phyloP scores from a whole-genome alignment of 495 filamentous ascomycete species.

The Hypoxylon trugodes region DNA sequence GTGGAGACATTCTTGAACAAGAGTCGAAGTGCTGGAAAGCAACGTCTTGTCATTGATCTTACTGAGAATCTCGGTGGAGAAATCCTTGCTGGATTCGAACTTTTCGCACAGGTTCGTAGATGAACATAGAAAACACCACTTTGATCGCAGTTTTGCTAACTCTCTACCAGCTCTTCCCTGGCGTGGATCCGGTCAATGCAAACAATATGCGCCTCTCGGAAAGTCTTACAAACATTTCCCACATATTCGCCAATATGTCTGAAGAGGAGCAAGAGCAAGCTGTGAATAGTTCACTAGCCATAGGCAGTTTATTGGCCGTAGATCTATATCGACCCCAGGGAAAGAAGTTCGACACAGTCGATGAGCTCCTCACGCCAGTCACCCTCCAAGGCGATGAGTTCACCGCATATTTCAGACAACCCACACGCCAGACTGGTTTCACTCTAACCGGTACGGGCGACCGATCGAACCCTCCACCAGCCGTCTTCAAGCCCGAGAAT shows the following conservation, averaged over 20 bases:
- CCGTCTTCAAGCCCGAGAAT: constrained; percentile 42
- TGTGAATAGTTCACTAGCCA: constrained; percentile 1
- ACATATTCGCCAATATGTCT: constrained; percentile 27
- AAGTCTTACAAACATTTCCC: constrained; percentile 36
- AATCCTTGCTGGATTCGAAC: constrained; percentile 55
- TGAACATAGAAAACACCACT: not conserved
- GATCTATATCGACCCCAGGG: constrained; percentile 39
- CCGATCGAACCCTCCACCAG: constrained; percentile 26
- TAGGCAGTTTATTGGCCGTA: constrained; percentile 37
- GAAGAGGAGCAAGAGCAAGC: not conserved
- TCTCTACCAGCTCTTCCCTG: constrained; percentile 43
- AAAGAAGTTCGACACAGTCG: constrained; percentile 32
- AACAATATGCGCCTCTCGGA: constrained; percentile 44
- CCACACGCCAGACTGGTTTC: constrained; percentile 24
- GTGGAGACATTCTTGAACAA: constrained; percentile 49
- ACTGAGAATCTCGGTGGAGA: constrained; percentile 64
- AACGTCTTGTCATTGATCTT: constrained; percentile 64
- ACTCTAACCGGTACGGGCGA: constrained; percentile 40
- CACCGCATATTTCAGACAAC: constrained; percentile 39
- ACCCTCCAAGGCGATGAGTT: constrained; percentile 43
- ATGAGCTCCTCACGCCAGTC: constrained; percentile 41
- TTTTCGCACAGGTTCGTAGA: constrained; percentile 49
- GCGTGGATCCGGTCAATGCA: constrained; percentile 38
- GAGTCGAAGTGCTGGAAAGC: constrained; percentile 50
- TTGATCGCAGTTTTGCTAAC: constrained; percentile 6